Conservation (phyloP, 2,329 filamentous ascomycete species). For the Thelonectria discophora region DNA sequence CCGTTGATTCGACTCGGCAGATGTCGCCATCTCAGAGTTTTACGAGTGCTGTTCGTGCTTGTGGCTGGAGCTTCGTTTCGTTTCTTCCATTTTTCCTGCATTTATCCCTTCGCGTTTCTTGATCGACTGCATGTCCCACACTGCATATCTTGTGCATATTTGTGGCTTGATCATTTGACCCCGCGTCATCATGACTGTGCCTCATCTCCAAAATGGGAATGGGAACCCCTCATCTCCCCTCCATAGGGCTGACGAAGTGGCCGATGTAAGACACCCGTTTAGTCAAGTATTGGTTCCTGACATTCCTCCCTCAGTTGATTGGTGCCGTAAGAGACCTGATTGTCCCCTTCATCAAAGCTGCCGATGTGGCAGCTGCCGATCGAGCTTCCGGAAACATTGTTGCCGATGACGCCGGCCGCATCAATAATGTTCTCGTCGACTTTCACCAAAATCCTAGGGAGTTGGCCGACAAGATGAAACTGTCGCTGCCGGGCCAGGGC, state of each 20-base stretch:
- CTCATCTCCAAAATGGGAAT: slow-evolving; percentile 34
- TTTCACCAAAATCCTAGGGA: slow-evolving; percentile 66
- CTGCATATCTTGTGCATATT: neutral
- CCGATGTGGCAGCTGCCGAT: slow-evolving; percentile 68
- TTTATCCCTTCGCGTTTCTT: neutral
- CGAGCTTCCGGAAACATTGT: slow-evolving; percentile 62
- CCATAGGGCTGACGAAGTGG: slow-evolving; percentile 46
- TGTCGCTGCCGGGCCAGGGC: slow-evolving; percentile 67
- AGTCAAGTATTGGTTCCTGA: slow-evolving; percentile 34
- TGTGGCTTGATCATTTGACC: slow-evolving; percentile 16
- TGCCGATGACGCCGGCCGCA: slow-evolving; percentile 48
- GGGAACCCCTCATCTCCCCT: slow-evolving; percentile 38
- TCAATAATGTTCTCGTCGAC: slow-evolving; percentile 70
- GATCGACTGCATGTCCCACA: neutral
- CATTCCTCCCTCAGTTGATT: slow-evolving; percentile 63
- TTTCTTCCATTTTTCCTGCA: slow-evolving; percentile 7
- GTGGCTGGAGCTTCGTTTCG: neutral
- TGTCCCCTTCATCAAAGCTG: slow-evolving; percentile 74
- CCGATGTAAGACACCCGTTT: slow-evolving; percentile 41
- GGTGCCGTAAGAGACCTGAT: slow-evolving; percentile 73
- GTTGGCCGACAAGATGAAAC: slow-evolving; percentile 62
- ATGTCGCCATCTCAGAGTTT: slow-evolving; percentile 32
- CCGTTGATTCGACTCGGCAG: slow-evolving; percentile 11
- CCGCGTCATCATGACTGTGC: slow-evolving; percentile 39
- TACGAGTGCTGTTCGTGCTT: slow-evolving; percentile 6